Conservation (phyloP, 805 yeast genomes). For the Saccharomycopsis sp. region DNA sequence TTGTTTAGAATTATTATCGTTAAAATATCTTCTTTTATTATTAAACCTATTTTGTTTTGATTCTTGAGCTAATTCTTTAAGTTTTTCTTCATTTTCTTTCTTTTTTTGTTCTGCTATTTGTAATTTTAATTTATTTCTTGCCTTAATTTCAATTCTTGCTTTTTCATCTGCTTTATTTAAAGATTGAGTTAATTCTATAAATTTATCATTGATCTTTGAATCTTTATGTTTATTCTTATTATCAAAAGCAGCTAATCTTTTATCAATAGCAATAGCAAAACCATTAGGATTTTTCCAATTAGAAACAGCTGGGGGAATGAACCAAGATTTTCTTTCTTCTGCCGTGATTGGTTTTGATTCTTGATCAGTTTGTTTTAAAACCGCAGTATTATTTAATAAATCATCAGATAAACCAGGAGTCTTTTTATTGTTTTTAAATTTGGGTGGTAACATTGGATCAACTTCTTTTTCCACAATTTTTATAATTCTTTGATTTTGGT, state of each 20-base stretch:
- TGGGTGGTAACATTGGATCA: slow-evolving; percentile 85
- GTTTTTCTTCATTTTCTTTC: slow-evolving; percentile 38
- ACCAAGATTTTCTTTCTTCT: slow-evolving; percentile 73
- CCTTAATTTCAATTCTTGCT: slow-evolving; percentile 45
- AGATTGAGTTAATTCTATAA: slow-evolving; percentile 58
- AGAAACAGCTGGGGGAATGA: slow-evolving; percentile 83
- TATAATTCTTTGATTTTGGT: slow-evolving; percentile 32
- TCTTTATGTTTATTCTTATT: slow-evolving; percentile 27
- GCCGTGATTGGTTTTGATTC: slow-evolving; percentile 36
- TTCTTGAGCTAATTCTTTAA: slow-evolving; percentile 38
- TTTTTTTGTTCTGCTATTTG: slow-evolving; percentile 40
- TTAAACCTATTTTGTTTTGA: slow-evolving; percentile 26
- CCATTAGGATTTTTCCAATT: slow-evolving; percentile 96
- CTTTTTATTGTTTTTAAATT: slow-evolving; percentile 57
- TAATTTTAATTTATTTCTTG: slow-evolving; percentile 39
- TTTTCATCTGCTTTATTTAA: slow-evolving; percentile 55
- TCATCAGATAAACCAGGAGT: slow-evolving; percentile 51
- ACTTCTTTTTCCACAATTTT: slow-evolving; percentile 55
- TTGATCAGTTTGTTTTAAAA: slow-evolving; percentile 50
- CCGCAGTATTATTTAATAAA: slow-evolving; percentile 38
- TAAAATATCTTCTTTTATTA: neutral
- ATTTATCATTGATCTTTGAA: slow-evolving; percentile 41
- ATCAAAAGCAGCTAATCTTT: slow-evolving; percentile 52
- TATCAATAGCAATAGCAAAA: slow-evolving; percentile 70
- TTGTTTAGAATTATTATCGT: slow-evolving; percentile 8